Evolutionary conservation across 148 eudicot genomes (phyloP).

Genomic region (Bassia scoparia): DNA sequence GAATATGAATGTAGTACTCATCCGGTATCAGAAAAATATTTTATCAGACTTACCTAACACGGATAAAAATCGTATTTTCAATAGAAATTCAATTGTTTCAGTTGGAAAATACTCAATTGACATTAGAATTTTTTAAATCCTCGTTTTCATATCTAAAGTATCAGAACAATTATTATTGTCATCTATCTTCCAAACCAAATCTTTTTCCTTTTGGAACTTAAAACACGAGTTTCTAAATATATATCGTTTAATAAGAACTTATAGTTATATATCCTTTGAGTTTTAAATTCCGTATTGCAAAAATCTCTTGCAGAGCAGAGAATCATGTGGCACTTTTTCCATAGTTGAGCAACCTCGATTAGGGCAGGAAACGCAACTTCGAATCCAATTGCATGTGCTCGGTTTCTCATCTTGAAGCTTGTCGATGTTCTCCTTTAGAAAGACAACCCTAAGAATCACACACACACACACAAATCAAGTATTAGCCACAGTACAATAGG

Average conservation of each 20-base stretch:
- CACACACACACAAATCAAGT: neutral
- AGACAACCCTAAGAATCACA: conserved; percentile 45
- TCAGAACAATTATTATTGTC: no score
- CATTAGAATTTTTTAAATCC: no score
- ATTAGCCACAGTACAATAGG: neutral
- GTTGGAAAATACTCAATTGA: no score
- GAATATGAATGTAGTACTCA: no score
- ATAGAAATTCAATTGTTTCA: no score
- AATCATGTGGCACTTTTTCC: conserved; percentile 47
- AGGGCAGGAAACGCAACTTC: conserved; percentile 88
- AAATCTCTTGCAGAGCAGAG: conserved; percentile 50
- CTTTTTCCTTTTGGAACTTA: no score
- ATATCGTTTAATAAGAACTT: neutral
- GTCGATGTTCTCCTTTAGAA: conserved; percentile 52
- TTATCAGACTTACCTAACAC: no score
- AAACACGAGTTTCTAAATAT: neutral
- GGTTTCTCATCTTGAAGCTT: conserved; percentile 57
- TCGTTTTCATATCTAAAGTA: no score
- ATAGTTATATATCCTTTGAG: conserved; percentile 47
- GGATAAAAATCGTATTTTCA: no score
- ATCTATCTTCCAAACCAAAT: no score
- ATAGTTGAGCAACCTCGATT: conserved; percentile 54
- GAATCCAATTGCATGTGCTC: conserved; percentile 93
- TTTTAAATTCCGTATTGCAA: conserved; percentile 57
- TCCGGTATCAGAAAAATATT: no score